Evolutionary conservation across 129 eudicot genomes (phyloP).

Genomic region (Flaveria linearis): DNA sequence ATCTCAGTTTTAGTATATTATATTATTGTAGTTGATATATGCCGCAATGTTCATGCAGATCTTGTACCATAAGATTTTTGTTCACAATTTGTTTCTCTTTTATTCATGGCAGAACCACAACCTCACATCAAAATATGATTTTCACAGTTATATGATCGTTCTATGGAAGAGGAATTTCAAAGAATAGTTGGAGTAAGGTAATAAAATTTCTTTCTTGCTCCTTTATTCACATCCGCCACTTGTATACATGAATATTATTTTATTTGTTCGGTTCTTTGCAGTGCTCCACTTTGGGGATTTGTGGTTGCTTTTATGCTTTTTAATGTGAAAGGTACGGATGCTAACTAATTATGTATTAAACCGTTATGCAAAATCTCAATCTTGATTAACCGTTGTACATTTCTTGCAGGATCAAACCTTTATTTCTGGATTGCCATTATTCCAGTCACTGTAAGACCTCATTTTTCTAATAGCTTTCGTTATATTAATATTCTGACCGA

Average conservation of each 20-base stretch:
- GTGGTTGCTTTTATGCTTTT: constrained; percentile 94
- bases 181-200: constrained; percentile 98
- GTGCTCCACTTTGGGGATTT: constrained; percentile 98
- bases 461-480: background rate
- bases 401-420: constrained; percentile 87
- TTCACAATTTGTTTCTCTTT: constrained; percentile 41
- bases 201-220: background rate
- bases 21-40: background rate
- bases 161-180: constrained; percentile 99
- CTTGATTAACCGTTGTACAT: constrained; percentile 15
- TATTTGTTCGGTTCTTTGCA: constrained; percentile 40
- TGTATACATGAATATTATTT: constrained; percentile 16
- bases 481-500: background rate
- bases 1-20: background rate
- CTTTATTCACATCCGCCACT: background rate
- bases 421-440: constrained; percentile 97
- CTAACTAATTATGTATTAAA: constrained; percentile 13
- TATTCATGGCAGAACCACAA: constrained; percentile 90
- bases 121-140: constrained; percentile 94
- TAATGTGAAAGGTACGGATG: constrained; percentile 68
- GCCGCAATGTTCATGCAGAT: background rate
- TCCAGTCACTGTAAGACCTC: constrained; percentile 76
- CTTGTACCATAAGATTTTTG: constrained; percentile 29
- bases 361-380: constrained; percentile 1
- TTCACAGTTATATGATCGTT: constrained; percentile 99